Evolutionary conservation across 306 rosid genomes (phyloP).

Genomic region (Aeschynomene evenia): DNA sequence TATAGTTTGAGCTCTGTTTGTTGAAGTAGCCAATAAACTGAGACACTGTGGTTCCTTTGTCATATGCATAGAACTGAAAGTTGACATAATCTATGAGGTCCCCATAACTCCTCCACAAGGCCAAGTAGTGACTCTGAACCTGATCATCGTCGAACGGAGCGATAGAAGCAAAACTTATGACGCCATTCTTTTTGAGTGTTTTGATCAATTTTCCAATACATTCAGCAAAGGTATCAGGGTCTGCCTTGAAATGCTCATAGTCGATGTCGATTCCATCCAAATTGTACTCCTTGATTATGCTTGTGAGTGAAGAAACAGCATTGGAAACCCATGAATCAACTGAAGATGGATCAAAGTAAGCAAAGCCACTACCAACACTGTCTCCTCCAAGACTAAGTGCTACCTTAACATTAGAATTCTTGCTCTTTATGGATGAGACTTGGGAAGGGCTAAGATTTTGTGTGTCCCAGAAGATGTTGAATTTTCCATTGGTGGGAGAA

Average conservation of each 20-base stretch:
- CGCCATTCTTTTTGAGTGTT: conserved; percentile 52
- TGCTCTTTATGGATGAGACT: conserved; percentile 54
- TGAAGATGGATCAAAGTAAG: conserved; percentile 60
- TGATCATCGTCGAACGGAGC: conserved; percentile 68
- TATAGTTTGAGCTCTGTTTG: conserved; percentile 56
- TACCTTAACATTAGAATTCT: conserved; percentile 46
- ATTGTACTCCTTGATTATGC: conserved; percentile 51
- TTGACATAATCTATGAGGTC: conserved; percentile 71
- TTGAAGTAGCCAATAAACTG: conserved; percentile 60
- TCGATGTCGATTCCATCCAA: conserved; percentile 77
- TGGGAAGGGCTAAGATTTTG: conserved; percentile 63
- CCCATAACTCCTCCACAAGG: conserved; percentile 69
- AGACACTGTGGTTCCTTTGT: conserved; percentile 52
- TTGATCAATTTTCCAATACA: conserved; percentile 58
- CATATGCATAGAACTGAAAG: conserved; percentile 84
- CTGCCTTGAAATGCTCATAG: conserved; percentile 65
- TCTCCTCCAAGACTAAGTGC: conserved; percentile 76
- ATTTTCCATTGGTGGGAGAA: conserved; percentile 65
- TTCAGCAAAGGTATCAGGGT: conserved; percentile 59
- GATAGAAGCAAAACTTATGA: conserved; percentile 65
- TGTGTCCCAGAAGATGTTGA: conserved; percentile 69
- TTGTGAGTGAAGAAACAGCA: conserved; percentile 73
- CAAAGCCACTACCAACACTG: conserved; percentile 30
- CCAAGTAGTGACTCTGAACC: conserved; percentile 66
- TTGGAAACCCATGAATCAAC: conserved; percentile 75